A percentile compares a stretch with the other conserved stretches of the same genome.
Conservation (phyloP, 148 eudicot species). For the Drosera capensis region DNA sequence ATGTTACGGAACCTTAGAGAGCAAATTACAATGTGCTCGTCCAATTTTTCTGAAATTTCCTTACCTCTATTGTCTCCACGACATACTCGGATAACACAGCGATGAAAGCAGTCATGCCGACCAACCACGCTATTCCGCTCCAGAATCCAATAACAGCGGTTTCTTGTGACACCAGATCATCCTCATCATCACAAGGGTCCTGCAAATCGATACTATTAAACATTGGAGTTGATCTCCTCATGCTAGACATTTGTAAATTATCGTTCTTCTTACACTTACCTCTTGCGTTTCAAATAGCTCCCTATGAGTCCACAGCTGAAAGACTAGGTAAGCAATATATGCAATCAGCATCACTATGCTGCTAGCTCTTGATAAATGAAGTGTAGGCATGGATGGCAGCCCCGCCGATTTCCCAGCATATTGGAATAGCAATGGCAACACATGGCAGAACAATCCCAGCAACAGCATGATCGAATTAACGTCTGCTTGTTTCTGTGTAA, state of each 20-base stretch:
- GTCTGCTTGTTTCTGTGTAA: slow-evolving; percentile 77
- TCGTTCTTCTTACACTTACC: no score
- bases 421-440: slow-evolving; percentile 46
- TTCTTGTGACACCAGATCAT: slow-evolving; percentile 23
- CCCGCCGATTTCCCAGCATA: slow-evolving; percentile 15
- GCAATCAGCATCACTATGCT: slow-evolving; percentile 68
- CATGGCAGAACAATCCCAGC: slow-evolving; percentile 67
- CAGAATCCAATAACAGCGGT: slow-evolving; percentile 58
- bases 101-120: slow-evolving; percentile 57
- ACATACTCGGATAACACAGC: slow-evolving; percentile 73
- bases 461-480: slow-evolving; percentile 53
- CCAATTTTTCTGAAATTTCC: neutral
- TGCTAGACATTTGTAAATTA: no score
- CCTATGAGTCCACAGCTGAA: slow-evolving; percentile 86
- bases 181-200: slow-evolving; percentile 10
- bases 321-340: slow-evolving; percentile 56
- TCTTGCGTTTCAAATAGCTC: slow-evolving; percentile 50
- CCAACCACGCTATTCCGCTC: slow-evolving; percentile 68
- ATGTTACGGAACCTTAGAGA: no score
- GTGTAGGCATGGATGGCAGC: slow-evolving; percentile 12
- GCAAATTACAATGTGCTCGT: neutral
- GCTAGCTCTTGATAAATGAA: slow-evolving; percentile 54
- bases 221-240: neutral
- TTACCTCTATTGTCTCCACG: slow-evolving; percentile 88
- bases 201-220: neutral